These are phyloP conservation scores for Conticribra weissflogii DNA, from an alignment of 108 stramenopile species.

Conservation along the genomic window DNA sequence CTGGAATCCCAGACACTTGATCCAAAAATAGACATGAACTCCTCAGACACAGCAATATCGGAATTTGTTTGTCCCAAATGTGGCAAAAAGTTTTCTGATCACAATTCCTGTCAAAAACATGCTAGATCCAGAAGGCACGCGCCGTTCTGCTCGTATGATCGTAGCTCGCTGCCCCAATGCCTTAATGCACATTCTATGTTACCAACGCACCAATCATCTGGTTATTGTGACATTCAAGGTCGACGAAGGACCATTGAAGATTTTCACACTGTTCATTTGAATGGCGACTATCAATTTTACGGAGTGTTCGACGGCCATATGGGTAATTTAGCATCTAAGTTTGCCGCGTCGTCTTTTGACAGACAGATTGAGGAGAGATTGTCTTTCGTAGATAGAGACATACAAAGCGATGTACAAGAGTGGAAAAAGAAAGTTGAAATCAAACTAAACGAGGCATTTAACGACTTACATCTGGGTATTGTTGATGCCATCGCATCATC, in stretches of 20 bases:
- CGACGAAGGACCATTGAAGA: slow-evolving; percentile 88
- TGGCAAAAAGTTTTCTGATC: slow-evolving; percentile 75
- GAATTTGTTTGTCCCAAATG: slow-evolving; percentile 82
- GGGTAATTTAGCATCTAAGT: slow-evolving; percentile 83
- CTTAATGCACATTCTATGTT: slow-evolving; percentile 88
- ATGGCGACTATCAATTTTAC: slow-evolving; percentile 75
- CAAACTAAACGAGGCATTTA: slow-evolving; percentile 58
- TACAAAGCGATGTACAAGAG: neutral
- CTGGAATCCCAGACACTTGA: slow-evolving; percentile 73
- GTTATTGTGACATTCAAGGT: slow-evolving; percentile 89
- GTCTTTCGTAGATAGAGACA: slow-evolving; percentile 32
- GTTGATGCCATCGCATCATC: slow-evolving; percentile 53
- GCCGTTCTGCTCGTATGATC: slow-evolving; percentile 82
- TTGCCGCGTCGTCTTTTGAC: slow-evolving; percentile 68
- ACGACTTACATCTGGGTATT: slow-evolving; percentile 65
- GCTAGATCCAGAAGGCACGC: slow-evolving; percentile 79
- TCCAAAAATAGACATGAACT: slow-evolving; percentile 64
- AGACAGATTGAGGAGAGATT: slow-evolving; percentile 40
- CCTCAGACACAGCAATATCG: slow-evolving; percentile 34
- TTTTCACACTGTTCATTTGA: slow-evolving; percentile 86
- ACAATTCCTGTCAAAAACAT: slow-evolving; percentile 86
- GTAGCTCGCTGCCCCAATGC: slow-evolving; percentile 70
- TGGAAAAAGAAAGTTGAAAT: slow-evolving; percentile 56
- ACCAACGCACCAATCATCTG: slow-evolving; percentile 76
- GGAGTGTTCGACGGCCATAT: slow-evolving; percentile 75